Evolutionary conservation across 2,329 filamentous ascomycete genomes (phyloP).

Genomic region (Colletotrichum sp.): DNA sequence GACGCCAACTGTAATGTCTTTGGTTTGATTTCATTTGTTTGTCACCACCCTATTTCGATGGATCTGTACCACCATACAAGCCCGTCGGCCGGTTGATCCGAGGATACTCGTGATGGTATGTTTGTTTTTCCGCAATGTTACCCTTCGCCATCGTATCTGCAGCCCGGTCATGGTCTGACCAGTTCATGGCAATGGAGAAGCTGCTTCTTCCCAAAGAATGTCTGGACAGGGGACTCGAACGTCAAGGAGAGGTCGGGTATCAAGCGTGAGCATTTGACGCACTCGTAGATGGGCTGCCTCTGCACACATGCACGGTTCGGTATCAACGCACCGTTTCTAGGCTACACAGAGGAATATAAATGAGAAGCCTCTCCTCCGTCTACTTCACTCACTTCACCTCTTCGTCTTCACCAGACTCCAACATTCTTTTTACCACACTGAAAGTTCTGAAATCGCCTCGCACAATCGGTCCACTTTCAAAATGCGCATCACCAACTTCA

Average conservation of each 20-base stretch:
- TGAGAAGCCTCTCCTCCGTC: background rate
- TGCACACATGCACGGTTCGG: background rate
- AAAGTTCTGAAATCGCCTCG: background rate
- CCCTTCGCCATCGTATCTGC: background rate
- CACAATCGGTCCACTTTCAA: background rate
- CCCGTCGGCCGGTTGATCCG: background rate
- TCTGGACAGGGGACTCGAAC: background rate
- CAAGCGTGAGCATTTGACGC: accelerated
- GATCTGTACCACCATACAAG: background rate
- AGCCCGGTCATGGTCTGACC: background rate
- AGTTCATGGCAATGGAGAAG: background rate
- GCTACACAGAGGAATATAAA: background rate
- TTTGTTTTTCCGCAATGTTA: background rate
- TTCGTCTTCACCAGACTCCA: background rate
- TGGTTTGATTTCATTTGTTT: background rate
- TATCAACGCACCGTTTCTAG: background rate
- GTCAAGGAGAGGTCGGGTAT: background rate
- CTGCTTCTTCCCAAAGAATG: background rate
- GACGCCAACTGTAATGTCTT: background rate
- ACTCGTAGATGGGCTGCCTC: background rate
- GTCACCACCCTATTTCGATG: background rate
- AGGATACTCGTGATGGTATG: background rate
- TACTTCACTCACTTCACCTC: accelerated
- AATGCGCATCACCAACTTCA: background rate
- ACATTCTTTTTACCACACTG: background rate